Conservation (phyloP, 768 basidiomycete genomes). For the Mycena olivaceomarginata region DNA sequence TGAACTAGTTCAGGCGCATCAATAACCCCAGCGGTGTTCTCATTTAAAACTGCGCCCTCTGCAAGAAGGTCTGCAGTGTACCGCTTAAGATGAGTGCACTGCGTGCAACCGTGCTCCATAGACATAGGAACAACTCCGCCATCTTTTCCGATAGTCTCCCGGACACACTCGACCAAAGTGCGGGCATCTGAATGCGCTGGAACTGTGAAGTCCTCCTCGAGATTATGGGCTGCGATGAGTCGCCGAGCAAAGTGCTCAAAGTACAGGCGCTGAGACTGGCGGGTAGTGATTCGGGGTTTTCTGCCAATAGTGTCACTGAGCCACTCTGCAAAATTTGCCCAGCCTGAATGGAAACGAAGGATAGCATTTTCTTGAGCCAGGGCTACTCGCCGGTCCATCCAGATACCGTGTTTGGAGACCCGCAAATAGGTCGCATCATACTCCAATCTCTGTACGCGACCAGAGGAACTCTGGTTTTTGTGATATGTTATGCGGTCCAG, state of each 20-base stretch:
- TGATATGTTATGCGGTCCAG: slow-evolving; percentile 43
- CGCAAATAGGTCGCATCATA: slow-evolving; percentile 44
- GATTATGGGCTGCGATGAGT: slow-evolving; percentile 42
- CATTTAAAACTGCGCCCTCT: neutral
- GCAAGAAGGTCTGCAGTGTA: neutral
- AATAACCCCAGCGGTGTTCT: neutral
- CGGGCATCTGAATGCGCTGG: slow-evolving; percentile 37
- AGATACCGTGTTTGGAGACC: slow-evolving; percentile 50
- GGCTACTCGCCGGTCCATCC: slow-evolving; percentile 47
- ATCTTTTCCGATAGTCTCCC: slow-evolving; percentile 39
- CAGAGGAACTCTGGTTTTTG: neutral
- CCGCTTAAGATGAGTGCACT: neutral
- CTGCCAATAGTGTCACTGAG: slow-evolving; percentile 44
- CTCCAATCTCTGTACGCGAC: slow-evolving; percentile 33
- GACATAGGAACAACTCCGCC: slow-evolving; percentile 28
- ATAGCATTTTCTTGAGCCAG: slow-evolving; percentile 48
- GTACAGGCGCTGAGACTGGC: slow-evolving; percentile 50
- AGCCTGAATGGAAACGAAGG: slow-evolving; percentile 48
- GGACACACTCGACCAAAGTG: slow-evolving; percentile 27
- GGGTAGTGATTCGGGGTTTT: slow-evolving; percentile 35
- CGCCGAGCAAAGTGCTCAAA: slow-evolving; percentile 50
- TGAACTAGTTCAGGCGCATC: neutral
- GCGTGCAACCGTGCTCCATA: neutral
- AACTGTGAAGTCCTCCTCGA: slow-evolving; percentile 20
- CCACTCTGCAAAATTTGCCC: slow-evolving; percentile 52